Conservation (phyloP, 108 stramenopile genomes). For the Stephanodiscus minutulus region DNA sequence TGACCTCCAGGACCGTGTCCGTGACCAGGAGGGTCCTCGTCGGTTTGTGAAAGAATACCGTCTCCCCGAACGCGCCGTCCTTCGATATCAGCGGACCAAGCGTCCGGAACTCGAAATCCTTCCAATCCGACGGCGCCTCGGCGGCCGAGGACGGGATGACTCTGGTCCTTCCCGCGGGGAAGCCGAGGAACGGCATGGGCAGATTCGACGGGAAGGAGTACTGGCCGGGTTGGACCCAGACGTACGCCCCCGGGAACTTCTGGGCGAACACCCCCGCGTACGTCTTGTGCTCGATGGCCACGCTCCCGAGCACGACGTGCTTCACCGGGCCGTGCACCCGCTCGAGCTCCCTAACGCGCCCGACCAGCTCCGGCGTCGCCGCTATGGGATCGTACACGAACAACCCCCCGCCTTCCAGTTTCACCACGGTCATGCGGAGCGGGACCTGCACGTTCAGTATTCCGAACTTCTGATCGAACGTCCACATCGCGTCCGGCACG, state of each 20-base stretch:
- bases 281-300: slow-evolving; percentile 94
- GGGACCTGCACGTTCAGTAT: slow-evolving; percentile 95
- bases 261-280: slow-evolving; percentile 91
- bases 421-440: slow-evolving; percentile 83
- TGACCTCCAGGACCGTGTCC: slow-evolving; percentile 88
- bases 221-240: slow-evolving; percentile 89
- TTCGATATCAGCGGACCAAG: slow-evolving; percentile 88
- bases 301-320: slow-evolving; percentile 89
- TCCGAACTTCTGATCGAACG: slow-evolving; percentile 94
- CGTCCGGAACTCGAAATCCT: slow-evolving; percentile 67
- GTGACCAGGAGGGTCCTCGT: slow-evolving; percentile 89
- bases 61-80: slow-evolving; percentile 93
- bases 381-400: slow-evolving; percentile 93
- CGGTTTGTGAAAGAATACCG: slow-evolving; percentile 88
- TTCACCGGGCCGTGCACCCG: slow-evolving; percentile 76
- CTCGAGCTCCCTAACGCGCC: slow-evolving; percentile 59
- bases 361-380: slow-evolving; percentile 82
- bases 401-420: slow-evolving; percentile 70
- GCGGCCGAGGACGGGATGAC: slow-evolving; percentile 50
- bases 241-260: slow-evolving; percentile 77
- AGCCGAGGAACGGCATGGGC: slow-evolving; percentile 77
- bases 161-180: slow-evolving; percentile 68
- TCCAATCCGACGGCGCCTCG: slow-evolving; percentile 78
- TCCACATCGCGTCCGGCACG: slow-evolving; percentile 84
- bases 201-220: slow-evolving; percentile 84